Percentiles rank a stretch among this genome's conserved stretches.
Evolutionary conservation across 2,329 filamentous ascomycete species (phyloP).

Genomic region (Stagonosporopsis cucurbitacearum): DNA sequence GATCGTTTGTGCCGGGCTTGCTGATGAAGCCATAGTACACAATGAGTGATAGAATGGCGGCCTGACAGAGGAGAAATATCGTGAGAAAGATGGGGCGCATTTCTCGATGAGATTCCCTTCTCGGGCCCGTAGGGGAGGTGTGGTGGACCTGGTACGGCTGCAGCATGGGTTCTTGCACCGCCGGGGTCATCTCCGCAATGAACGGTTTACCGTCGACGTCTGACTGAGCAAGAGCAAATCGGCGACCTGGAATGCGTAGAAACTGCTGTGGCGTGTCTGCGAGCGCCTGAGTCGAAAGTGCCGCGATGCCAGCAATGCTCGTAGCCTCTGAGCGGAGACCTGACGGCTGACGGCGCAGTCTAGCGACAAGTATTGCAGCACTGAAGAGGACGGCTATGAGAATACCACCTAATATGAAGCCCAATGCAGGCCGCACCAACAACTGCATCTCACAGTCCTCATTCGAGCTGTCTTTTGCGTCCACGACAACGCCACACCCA

Average conservation of each 20-base stretch:
- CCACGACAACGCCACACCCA: not conserved
- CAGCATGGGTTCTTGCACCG: not conserved
- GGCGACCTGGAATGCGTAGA: not conserved
- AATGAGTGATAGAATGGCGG: not conserved
- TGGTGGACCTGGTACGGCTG: not conserved
- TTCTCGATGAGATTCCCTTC: not conserved
- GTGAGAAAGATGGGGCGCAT: not conserved
- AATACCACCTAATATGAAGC: not conserved
- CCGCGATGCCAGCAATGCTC: not conserved
- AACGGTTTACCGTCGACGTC: not conserved
- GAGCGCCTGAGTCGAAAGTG: not conserved
- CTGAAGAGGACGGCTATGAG: not conserved
- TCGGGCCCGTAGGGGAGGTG: not conserved
- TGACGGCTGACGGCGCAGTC: not conserved
- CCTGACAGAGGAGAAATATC: not conserved
- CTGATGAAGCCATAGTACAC: constrained; percentile 21
- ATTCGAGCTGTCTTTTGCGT: not conserved
- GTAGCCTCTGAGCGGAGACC: not conserved
- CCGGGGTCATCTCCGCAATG: not conserved
- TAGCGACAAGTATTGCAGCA: not conserved
- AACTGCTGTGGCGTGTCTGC: not conserved
- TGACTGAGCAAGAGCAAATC: not conserved
- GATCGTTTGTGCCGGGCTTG: constrained; percentile 5
- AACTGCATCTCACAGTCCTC: not conserved
- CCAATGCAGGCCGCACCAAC: not conserved